Conservation (phyloP, 73 alveolate genomes). For the Uronychia binucleata region DNA sequence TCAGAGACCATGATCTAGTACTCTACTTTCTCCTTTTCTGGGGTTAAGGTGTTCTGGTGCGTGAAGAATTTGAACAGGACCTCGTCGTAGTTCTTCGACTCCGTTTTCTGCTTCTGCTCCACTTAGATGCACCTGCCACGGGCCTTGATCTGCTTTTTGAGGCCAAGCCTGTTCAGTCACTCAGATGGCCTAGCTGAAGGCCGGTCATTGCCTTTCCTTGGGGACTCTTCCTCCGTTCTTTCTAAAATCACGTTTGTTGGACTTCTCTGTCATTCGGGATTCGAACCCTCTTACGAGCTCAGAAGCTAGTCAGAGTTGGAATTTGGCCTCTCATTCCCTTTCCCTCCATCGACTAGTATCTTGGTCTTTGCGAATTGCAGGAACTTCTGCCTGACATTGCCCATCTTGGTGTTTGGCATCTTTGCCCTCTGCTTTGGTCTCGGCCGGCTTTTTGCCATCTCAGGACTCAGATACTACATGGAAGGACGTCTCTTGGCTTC, state of each 20-base stretch:
- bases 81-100: not conserved
- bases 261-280: not conserved
- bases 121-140: not conserved
- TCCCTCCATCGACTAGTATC: not conserved
- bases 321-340: not conserved
- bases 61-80: not conserved
- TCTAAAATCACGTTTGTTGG: not conserved
- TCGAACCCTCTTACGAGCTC: not conserved
- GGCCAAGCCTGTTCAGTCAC: not conserved
- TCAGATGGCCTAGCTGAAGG: not conserved
- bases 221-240: not conserved
- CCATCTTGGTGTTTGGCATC: too few relatives aligned
- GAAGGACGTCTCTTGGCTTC: too few relatives aligned
- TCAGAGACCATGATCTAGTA: not conserved
- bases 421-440: too few relatives aligned
- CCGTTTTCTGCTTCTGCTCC: not conserved
- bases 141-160: not conserved
- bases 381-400: not conserved
- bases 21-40: too few relatives aligned
- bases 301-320: not conserved
- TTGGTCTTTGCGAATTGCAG: not conserved
- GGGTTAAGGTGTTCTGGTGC: too few relatives aligned
- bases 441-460: too few relatives aligned
- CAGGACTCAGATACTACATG: too few relatives aligned
- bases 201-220: not conserved